Evolutionary conservation across 306 rosid genomes (phyloP).

Genomic region (Quercus cerris): DNA sequence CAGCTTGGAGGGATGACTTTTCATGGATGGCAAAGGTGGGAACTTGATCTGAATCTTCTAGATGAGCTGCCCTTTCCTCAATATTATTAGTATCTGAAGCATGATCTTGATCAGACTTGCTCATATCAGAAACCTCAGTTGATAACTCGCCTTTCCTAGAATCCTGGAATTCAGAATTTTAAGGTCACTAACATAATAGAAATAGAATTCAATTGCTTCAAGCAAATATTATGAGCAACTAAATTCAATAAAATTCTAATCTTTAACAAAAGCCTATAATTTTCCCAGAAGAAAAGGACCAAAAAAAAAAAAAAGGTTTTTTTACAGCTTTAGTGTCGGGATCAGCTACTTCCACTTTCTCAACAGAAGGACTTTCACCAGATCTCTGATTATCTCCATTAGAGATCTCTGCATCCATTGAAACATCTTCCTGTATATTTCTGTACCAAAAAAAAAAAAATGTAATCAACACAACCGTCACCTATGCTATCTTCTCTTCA

Average conservation of each 20-base stretch:
- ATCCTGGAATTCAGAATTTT: slow-evolving; percentile 48
- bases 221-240: slow-evolving; percentile 2
- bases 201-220: slow-evolving; percentile 16
- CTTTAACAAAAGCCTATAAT: background rate
- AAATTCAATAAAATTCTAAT: slow-evolving; percentile 9
- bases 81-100: slow-evolving; percentile 50
- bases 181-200: slow-evolving; percentile 25
- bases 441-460: slow-evolving; percentile 34
- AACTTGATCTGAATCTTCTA: slow-evolving; percentile 67
- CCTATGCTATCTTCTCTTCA: background rate
- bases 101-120: slow-evolving; percentile 42
- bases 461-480: slow-evolving; percentile 24
- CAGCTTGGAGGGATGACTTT: slow-evolving; percentile 51
- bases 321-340: slow-evolving; percentile 42
- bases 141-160: slow-evolving; percentile 51
- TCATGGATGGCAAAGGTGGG: slow-evolving; percentile 71
- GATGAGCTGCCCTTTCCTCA: slow-evolving; percentile 38
- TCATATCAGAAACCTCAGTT: slow-evolving; percentile 38
- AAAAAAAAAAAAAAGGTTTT: slow-evolving; percentile 12
- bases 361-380: slow-evolving; percentile 50
- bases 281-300: slow-evolving; percentile 22
- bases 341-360: slow-evolving; percentile 50
- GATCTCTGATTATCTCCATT: slow-evolving; percentile 47
- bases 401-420: slow-evolving; percentile 60
- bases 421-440: slow-evolving; percentile 65